phyloP scores from a whole-genome alignment of 2,329 filamentous ascomycete species.

The Dothideomycetidae sp. region DNA sequence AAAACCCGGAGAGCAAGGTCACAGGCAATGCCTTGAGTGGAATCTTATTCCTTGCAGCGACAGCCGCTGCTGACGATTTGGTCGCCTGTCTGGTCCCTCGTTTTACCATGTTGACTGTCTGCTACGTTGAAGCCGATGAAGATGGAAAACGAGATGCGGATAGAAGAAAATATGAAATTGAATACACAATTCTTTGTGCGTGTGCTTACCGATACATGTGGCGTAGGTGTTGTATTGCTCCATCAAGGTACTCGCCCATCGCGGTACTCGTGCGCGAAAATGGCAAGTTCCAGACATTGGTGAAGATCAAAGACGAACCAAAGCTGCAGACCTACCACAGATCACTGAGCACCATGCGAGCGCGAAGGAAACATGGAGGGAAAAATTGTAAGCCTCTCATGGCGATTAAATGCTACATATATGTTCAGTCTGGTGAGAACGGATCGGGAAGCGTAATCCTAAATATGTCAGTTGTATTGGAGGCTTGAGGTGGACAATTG shows the following conservation, averaged over 20 bases:
- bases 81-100: not conserved
- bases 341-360: no score
- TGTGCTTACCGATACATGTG: not conserved
- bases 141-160: not conserved
- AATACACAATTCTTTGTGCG: not conserved
- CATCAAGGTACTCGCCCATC: constrained; percentile 10
- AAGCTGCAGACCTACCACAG: no score
- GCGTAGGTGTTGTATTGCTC: not conserved
- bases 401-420: no score
- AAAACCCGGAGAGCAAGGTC: constrained; percentile 46
- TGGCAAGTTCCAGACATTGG: not conserved
- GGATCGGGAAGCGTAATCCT: no score
- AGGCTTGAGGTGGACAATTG: no score
- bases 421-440: no score
- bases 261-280: constrained; percentile 5
- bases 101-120: not conserved
- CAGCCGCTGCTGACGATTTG: not conserved
- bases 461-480: no score
- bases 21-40: constrained; percentile 36
- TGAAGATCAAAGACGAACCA: no score
- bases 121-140: not conserved
- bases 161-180: not conserved
- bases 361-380: no score
- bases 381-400: no score
- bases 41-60: constrained; percentile 2